Evolutionary conservation across 2,329 filamentous ascomycete species (phyloP).

Genomic region (Nothomitra cinnamomea): DNA sequence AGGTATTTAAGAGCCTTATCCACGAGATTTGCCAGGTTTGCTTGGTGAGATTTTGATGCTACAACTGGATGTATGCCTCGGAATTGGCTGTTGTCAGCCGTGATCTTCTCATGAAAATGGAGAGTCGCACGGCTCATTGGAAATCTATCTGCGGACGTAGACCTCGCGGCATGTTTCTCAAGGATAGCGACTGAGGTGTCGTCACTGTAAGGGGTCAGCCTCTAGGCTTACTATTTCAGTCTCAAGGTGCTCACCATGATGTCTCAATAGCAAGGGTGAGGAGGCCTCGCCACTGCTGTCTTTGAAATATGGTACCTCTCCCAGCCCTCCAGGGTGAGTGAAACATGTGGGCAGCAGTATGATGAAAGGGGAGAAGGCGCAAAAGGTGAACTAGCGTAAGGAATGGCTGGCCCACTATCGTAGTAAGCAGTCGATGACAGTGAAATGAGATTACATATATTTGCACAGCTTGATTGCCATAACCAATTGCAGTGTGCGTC

Average conservation of each 20-base stretch:
- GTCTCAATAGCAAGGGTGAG: conserved; percentile 58
- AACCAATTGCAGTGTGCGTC: too few species aligned
- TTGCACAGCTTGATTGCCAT: too few species aligned
- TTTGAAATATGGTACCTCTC: not conserved
- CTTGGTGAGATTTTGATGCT: conserved; percentile 60
- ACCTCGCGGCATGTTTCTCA: conserved; percentile 30
- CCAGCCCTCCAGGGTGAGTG: not conserved
- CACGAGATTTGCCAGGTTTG: conserved; percentile 51
- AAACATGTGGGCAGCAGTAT: not conserved
- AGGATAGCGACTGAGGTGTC: conserved; percentile 82
- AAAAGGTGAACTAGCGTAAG: too few species aligned
- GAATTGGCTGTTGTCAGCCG: conserved; percentile 59
- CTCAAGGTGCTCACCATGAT: conserved; percentile 30
- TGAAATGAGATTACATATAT: too few species aligned
- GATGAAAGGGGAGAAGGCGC: too few species aligned
- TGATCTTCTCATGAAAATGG: conserved; percentile 66
- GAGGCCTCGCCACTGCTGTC: conserved; percentile 13
- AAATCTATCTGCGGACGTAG: not conserved
- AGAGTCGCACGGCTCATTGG: conserved; percentile 31
- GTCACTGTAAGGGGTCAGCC: conserved; percentile 36
- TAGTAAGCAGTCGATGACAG: too few species aligned
- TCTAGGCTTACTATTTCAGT: not conserved
- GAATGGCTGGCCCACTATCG: too few species aligned
- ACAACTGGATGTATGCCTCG: conserved; percentile 65
- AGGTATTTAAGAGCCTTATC: conserved; percentile 42